These are phyloP conservation scores for Eutrema salsugineum DNA, from an alignment of 441 rosid genomes.

Conservation along the genomic window DNA sequence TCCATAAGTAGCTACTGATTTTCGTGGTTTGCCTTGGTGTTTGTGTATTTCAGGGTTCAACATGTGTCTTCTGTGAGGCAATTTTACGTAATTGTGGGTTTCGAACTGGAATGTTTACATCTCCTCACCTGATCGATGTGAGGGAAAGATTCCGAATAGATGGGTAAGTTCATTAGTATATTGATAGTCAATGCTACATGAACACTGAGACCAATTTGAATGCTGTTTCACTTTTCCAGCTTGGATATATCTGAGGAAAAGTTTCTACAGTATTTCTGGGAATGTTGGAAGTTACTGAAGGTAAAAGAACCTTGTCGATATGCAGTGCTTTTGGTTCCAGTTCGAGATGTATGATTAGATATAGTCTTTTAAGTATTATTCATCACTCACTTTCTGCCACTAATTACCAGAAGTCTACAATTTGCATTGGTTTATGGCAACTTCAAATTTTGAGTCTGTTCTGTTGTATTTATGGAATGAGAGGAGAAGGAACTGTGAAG, in stretches of 20 bases:
- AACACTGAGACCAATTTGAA: conserved; percentile 3
- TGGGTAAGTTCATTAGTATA: conserved; percentile 49
- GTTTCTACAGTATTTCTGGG: conserved; percentile 81
- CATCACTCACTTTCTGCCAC: neutral
- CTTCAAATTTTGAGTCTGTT: neutral
- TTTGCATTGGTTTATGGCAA: neutral
- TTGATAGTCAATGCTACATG: conserved; percentile 10
- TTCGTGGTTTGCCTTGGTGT: neutral
- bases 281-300: conserved; percentile 75
- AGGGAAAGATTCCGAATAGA: conserved; percentile 81
- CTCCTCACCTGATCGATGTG: conserved; percentile 94
- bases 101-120: conserved; percentile 82
- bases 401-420: neutral
- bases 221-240: conserved; percentile 39
- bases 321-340: conserved; percentile 6
- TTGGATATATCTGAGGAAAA: conserved; percentile 81
- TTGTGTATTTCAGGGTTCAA: conserved; percentile 67
- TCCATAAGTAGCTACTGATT: conserved; percentile 8
- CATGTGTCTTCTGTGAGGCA: conserved; percentile 84
- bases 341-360: conserved; percentile 1
- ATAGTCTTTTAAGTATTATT: neutral
- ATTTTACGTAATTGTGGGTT: conserved; percentile 82
- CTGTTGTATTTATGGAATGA: neutral
- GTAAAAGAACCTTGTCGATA: conserved; percentile 30
- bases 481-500: neutral